Evolutionary conservation across 2,329 filamentous ascomycete genomes (phyloP).

Genomic region (Cercospora zeae-maydis): DNA sequence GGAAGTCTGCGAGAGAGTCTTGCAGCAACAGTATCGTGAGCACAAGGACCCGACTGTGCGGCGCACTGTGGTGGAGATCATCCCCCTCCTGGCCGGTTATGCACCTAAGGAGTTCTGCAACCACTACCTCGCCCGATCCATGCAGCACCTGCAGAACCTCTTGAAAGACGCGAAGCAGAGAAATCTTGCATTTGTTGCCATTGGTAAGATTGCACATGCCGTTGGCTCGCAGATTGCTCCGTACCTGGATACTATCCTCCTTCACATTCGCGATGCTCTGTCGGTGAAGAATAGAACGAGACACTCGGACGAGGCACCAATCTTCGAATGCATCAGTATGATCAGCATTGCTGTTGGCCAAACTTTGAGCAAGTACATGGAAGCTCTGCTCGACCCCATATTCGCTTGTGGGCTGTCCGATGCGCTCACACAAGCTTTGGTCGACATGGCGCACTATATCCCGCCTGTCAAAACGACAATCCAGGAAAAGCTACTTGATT

Average conservation of each 20-base stretch:
- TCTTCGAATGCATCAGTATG: constrained; percentile 97
- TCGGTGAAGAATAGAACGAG: constrained; percentile 70
- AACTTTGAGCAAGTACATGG: constrained; percentile 97
- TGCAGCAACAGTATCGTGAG: constrained; percentile 73
- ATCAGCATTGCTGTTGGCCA: constrained; percentile 92
- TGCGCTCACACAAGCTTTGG: constrained; percentile 88
- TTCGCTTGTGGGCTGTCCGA: constrained; percentile 94
- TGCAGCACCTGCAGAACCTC: constrained; percentile 91
- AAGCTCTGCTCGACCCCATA: constrained; percentile 88
- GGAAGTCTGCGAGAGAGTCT: constrained; percentile 87
- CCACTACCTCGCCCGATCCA: constrained; percentile 88
- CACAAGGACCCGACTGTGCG: constrained; percentile 84
- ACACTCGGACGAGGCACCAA: constrained; percentile 63
- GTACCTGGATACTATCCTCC: constrained; percentile 89
- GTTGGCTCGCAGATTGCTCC: constrained; percentile 93
- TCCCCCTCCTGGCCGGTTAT: constrained; percentile 89
- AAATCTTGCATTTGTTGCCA: constrained; percentile 90
- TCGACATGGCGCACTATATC: constrained; percentile 99
- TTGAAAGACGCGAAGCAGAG: constrained; percentile 92
- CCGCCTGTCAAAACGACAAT: constrained; percentile 90
- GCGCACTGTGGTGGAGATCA: constrained; percentile 83
- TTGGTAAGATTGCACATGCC: constrained; percentile 92
- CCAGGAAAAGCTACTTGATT: constrained; percentile 87
- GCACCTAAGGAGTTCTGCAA: constrained; percentile 85
- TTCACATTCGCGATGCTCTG: constrained; percentile 88